Conservation (phyloP, 441 rosid species). For the Adansonia rubrostipa region DNA sequence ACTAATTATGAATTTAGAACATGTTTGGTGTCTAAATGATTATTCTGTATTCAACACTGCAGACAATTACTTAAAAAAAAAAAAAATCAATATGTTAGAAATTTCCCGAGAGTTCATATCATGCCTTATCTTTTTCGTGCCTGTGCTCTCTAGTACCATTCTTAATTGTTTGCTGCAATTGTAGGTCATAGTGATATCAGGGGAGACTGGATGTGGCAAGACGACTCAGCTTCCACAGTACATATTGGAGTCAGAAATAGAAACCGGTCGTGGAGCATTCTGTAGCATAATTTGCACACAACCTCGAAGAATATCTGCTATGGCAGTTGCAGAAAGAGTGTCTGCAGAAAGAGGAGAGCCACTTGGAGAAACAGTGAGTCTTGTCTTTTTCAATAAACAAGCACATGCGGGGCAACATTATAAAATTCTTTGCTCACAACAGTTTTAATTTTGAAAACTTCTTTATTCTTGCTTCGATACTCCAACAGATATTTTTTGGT, state of each 20-base stretch:
- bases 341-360: slow-evolving; percentile 97
- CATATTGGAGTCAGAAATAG: slow-evolving; percentile 93
- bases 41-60: background rate
- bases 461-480: slow-evolving; percentile 58
- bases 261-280: slow-evolving; percentile 97
- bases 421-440: slow-evolving; percentile 5
- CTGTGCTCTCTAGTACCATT: background rate
- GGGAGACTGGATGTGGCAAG: slow-evolving; percentile 99
- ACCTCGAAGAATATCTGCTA: slow-evolving; percentile 98
- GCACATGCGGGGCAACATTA: slow-evolving; percentile 16
- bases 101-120: background rate
- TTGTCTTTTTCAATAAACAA: slow-evolving; percentile 32
- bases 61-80: background rate
- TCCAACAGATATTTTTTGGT: slow-evolving; percentile 59
- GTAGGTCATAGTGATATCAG: slow-evolving; percentile 93
- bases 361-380: slow-evolving; percentile 91
- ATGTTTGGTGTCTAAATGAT: slow-evolving; percentile 1
- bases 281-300: slow-evolving; percentile 97
- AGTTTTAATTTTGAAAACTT: slow-evolving; percentile 34
- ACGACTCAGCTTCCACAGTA: slow-evolving; percentile 99
- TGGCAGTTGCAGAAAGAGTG: slow-evolving; percentile 98
- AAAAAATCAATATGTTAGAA: background rate
- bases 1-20: slow-evolving; percentile 11
- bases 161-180: slow-evolving; percentile 20
- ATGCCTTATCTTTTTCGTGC: slow-evolving; percentile 8